phyloP scores from a whole-genome alignment of 192 early-diverging fungal genomes.

The Coemansia sp. region DNA sequence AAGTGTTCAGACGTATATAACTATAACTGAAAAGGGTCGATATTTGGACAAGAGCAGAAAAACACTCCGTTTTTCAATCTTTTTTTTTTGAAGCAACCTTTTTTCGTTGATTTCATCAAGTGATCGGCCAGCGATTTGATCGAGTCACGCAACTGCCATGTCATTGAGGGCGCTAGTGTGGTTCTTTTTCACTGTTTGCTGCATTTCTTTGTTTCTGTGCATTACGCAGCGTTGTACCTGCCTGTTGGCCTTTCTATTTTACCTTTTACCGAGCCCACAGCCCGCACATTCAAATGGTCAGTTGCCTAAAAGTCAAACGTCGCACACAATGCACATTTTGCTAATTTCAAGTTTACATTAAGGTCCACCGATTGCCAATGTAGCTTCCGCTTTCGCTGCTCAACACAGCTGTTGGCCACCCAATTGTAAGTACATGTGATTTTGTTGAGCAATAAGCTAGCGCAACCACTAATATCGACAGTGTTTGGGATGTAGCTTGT shows the following conservation, averaged over 20 bases:
- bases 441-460: background rate
- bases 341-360: background rate
- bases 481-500: conserved; percentile 58
- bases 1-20: background rate
- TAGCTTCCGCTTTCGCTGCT: conserved; percentile 92
- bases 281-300: conserved; percentile 10
- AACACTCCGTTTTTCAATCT: background rate
- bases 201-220: background rate
- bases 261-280: background rate
- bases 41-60: conserved; percentile 4
- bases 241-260: background rate
- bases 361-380: background rate
- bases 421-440: conserved; percentile 61
- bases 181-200: background rate
- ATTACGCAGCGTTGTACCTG: background rate
- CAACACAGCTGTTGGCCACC: conserved; percentile 83
- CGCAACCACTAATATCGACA: background rate
- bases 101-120: background rate
- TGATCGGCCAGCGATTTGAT: conserved; percentile 12
- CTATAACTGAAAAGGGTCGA: background rate
- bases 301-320: background rate
- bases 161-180: background rate
- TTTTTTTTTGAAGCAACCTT: conserved; percentile 2
- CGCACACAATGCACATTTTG: background rate
- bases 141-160: background rate